Evolutionary conservation across 31 red algal genomes (phyloP), one percentile per base, ranked within the genome.

Genomic region (Odonthalia washingtoniensis): DNA sequence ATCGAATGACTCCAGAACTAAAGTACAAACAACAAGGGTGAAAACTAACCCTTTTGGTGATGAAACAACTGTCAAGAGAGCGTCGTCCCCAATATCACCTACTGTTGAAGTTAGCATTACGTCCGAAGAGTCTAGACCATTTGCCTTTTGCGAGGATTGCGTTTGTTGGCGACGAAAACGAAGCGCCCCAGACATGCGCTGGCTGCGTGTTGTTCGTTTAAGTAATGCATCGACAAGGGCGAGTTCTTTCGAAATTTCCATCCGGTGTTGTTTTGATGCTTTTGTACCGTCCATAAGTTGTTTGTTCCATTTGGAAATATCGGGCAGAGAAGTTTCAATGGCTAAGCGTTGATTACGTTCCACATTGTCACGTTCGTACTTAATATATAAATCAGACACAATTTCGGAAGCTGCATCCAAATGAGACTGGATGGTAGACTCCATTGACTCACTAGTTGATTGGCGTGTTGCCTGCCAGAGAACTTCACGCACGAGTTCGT

Each of bases 231-330:
- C 62, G 4, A 90, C 87, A 42, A 90, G 49, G 14, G 87, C 87
- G 26, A 90, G 87, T 68, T 90, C 87, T 77, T 90, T 90, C 3
- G 76, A 81, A 46, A 90, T 90, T 68, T 90, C 77, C 44, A 77
- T 81, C 33, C 68, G 87, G 45, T 37, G 41, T 18, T 73, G 61
- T 46, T 90, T 90, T 38, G 87, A 90, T 31, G 64, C 45, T 77
- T 90, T 90, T 75, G 45, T 42, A 17, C 87, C 77, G 41, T 52
- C 41, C 18, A 82, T 90, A 39, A 90, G 77, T 46, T 90, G 87
- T 65, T 90, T 75, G 53, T 90, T 90, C 87, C 87, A 90, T 53
- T 90, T 90, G 41, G 87, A 82, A 37, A 90, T 81, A 41, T 70
- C 74, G 24, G 77, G 43, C 32, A 90, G 39, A 39, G 77, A 74